Evolutionary conservation across 75 land plant species (phyloP), one percentile per base, ranked within the genome.

Genomic region (Pinus albicaulis): DNA sequence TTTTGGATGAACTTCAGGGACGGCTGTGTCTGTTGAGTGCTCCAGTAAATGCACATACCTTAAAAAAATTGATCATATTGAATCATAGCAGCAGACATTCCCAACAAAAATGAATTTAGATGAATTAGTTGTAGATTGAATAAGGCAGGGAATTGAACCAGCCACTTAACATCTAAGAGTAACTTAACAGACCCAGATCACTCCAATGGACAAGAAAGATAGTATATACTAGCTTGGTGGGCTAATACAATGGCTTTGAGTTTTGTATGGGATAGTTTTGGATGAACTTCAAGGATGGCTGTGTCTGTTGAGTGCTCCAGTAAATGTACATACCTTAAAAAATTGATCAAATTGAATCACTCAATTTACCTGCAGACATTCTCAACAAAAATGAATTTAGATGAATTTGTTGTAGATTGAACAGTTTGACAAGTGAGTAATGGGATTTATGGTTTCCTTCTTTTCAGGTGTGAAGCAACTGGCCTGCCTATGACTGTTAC

Each of bases 391-490:
- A 20, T 72, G 19, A n/a, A 53, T 55, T 44, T 6, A 55, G 26
- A 12, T 4, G 14, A 34, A 24, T 48, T 52, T 1, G 3, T 38
- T 41, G 7, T 16, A 19, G 17, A 5, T 6, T 66, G 16, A 66
- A 17, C 20, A 66, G 3, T 23, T 52, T 22, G 22, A 70, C 20
- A 70, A 8, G 11, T 10, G 12, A 19, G 4, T 34, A 14, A 16
- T 38, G 2, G 24, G 5, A 6, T 12, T 17, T 22, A 23, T 13
- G 36, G 26, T 72, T 55, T 20, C 3, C 23, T 56, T 64, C 8
- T 20, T 73, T 59, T 68, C 84, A 93, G 98, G 98, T 87, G 89
- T 82, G 89, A 93, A 71, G 93, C 90, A 24, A 95, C 96, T 38
- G 94, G 92, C 2, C 74, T 89, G 66, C 89, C 90, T 34, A 79